Percentiles rank a stretch among this genome's conserved stretches.
These are phyloP conservation scores for Alternaria metachromatica DNA, from an alignment of 2,329 filamentous ascomycete species.

Conservation along the genomic window DNA sequence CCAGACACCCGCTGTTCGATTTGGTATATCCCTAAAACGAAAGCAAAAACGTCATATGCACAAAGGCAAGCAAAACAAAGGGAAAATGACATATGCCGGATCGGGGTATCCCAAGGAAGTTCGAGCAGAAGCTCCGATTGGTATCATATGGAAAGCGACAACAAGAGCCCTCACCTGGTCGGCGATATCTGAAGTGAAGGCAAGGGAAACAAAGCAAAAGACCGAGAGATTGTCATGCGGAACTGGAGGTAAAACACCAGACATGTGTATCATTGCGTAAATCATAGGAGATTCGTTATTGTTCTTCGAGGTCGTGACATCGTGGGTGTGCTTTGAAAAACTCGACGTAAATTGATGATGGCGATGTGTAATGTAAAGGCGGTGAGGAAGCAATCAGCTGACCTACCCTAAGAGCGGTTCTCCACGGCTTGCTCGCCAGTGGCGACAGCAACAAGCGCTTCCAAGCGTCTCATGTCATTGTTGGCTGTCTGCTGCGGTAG, in stretches of 20 bases:
- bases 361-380: not conserved
- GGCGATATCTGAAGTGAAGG: constrained; percentile 4
- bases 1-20: constrained; percentile 34
- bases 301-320: constrained; percentile 30
- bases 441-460: constrained; percentile 70
- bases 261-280: constrained; percentile 21
- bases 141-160: constrained; percentile 40
- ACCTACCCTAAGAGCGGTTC: constrained; percentile 27
- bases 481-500: constrained; percentile 42
- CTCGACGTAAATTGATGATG: constrained; percentile 11
- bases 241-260: constrained; percentile 15
- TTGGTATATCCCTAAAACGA: constrained; percentile 34
- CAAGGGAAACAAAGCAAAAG: constrained; percentile 4
- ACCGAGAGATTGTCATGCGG: constrained; percentile 19
- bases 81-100: constrained; percentile 4
- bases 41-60: not conserved
- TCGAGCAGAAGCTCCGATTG: constrained; percentile 33
- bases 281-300: constrained; percentile 27
- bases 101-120: constrained; percentile 18
- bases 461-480: constrained; percentile 63
- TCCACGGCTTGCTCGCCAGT: constrained; percentile 59
- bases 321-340: constrained; percentile 15
- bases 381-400: not conserved
- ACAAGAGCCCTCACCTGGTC: constrained; percentile 31
- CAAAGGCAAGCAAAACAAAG: constrained; percentile 9